Evolutionary conservation across 225 moss, liverwort and hornwort species (phyloP).

Genomic region (Takakia lepidozioides): DNA sequence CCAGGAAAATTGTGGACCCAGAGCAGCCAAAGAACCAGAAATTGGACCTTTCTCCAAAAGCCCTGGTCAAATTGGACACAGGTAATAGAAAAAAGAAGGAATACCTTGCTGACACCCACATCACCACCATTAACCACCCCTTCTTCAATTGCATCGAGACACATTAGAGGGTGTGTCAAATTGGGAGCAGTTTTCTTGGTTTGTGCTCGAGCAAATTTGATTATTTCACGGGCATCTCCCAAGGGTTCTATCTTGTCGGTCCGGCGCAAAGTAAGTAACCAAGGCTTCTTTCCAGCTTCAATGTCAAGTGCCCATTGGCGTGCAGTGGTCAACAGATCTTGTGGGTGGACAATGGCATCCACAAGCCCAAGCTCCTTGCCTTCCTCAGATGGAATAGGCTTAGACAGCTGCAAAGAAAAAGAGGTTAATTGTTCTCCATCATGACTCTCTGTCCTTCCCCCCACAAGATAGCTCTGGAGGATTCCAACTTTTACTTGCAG

Average conservation of each 20-base stretch:
- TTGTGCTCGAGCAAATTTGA: conserved; percentile 91
- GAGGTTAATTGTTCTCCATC: neutral
- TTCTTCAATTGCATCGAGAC: conserved; percentile 92
- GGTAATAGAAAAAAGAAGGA: neutral
- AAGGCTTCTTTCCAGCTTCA: conserved; percentile 60
- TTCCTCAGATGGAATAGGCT: conserved; percentile 80
- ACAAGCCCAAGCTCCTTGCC: conserved; percentile 76
- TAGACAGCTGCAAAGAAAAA: conserved; percentile 57
- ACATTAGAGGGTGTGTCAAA: conserved; percentile 68
- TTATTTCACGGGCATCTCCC: conserved; percentile 84
- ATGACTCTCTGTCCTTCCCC: too few species aligned
- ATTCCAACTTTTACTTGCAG: neutral
- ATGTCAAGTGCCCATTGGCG: conserved; percentile 93
- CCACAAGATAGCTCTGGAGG: too few species aligned
- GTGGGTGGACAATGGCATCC: conserved; percentile 55
- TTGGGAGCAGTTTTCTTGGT: conserved; percentile 89
- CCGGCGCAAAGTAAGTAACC: conserved; percentile 65
- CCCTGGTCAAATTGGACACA: too few species aligned
- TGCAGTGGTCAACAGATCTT: conserved; percentile 62
- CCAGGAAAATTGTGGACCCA: too few species aligned
- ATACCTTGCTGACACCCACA: conserved; percentile 80
- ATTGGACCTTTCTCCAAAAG: too few species aligned
- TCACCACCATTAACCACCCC: conserved; percentile 85
- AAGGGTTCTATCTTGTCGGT: conserved; percentile 86
- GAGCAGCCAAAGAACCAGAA: too few species aligned